Base-by-base conservation (phyloP, 2,329 filamentous ascomycete genomes). In the Endothia cerciana region DNA sequence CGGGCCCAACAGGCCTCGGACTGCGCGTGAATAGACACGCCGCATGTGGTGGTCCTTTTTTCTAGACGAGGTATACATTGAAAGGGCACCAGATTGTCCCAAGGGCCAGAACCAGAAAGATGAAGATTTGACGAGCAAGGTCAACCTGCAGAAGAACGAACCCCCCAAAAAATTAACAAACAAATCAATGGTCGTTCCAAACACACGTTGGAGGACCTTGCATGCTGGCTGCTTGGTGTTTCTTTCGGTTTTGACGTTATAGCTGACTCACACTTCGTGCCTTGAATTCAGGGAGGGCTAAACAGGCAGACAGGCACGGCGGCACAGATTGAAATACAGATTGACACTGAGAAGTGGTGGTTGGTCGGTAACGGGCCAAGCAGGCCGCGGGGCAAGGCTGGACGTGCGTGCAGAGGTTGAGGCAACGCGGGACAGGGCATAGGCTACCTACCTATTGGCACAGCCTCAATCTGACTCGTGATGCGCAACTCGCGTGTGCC, bases 401-500 rank as follows among this genome's bases (percentile, higher is more conserved):
- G n/a, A n/a, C n/a, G n/a, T n/a, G n/a, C n/a, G n/a, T n/a, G n/a
- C n/a, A n/a, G 4, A 36, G 33, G 33, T 36, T 10, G 33, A 10
- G 33, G 33, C 33, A 36, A 36, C 33, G 33, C 33, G 10, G 33
- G 33, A 36, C 6, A 10, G 33, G 33, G 33, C 33, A 36, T 36
- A 36, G 33, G 33, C 33, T 7, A 10, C 33, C 33, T 7, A 10
- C 33, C 10, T 43, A 40, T 60, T 56, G 60, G 47, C 38, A 53
- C 56, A 61, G 63, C 58, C 63, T 47, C 33, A 45, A 41, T 61
- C 60, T 56, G 63, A 65, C 49, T 61, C 15, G 30, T 64, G 56
- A 60, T 56, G 19, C 43, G n/a, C 15, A 33, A 11, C 25, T 11
- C 22, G 25, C 19, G 13, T 4, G 7, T 43, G 41, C 41, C 15